Evolutionary conservation across 2,329 filamentous ascomycete species (phyloP), one percentile per base, ranked within the genome.

Genomic region (Orbilia blumenaviensis): DNA sequence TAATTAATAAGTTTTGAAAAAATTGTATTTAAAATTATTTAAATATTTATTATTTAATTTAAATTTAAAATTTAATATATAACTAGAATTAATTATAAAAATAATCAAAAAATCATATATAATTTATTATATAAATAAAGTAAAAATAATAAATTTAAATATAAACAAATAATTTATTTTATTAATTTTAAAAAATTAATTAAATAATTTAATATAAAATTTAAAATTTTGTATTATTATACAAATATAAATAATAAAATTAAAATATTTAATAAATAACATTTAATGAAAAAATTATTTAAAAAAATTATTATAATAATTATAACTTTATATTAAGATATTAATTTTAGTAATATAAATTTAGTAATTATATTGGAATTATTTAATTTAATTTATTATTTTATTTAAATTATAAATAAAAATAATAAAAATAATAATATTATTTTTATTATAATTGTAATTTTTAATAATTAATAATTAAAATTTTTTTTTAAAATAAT

Each of bases 21-120:
- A 63, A 27, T 32, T 25, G 2, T 46, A n/a, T 23, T 63, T 4
- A 25, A 63, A 21, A 48, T 63, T 12, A 48, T 63, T 12, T 46
- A 14, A 48, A 14, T 12, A 3, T 36, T 16, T 1, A 63, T 23
- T 27, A 63, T 14, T 14, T 7, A 18, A 18, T 63, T 63, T 7
- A 63, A 63, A 23, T 25, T 63, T 21, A 46, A 63, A 46, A 48
- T 63, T 46, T 12, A 63, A 44, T 44, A 9, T 12, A 44, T 3
- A 7, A 23, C 8, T 7, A 9, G 2, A 1, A 9, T n/a, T 9
- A 44, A 12, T 23, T 44, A n/a, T 14, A 41, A 44, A 44, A 7
- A 44, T 6, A 44, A 3, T 23, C 38, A 16, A 23, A 8, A 14
- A 12, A 44, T 7, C 18, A 21, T 14, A 3, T n/a, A 18, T 16